A percentile compares a stretch with the other conserved stretches of the same genome.
These are phyloP conservation scores for Helotiales sp. DNA, from an alignment of 2,329 filamentous ascomycete species.

Conservation along the genomic window DNA sequence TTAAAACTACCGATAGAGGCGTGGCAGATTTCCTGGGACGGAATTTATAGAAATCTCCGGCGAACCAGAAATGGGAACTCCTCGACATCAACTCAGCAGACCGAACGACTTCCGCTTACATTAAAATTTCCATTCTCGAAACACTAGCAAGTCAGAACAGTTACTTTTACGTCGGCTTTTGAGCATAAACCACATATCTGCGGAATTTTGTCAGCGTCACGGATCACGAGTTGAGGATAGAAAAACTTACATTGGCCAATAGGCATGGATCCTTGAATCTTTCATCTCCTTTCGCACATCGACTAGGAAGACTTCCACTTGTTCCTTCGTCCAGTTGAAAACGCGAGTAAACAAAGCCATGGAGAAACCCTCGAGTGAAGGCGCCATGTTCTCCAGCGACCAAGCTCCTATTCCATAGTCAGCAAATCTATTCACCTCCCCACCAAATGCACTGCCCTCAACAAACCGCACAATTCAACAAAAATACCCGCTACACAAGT, in stretches of 20 bases:
- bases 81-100: no score
- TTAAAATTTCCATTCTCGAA: no score
- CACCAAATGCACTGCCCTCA: no score
- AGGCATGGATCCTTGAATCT: conserved; percentile 24
- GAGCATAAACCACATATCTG: conserved; percentile 14
- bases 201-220: background rate
- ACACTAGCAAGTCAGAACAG: no score
- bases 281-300: conserved; percentile 24
- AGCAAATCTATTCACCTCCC: no score
- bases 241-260: conserved; percentile 23
- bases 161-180: conserved; percentile 6
- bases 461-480: no score
- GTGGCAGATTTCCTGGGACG: background rate
- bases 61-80: background rate
- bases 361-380: conserved; percentile 26
- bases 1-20: background rate
- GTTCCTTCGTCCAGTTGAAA: conserved; percentile 25
- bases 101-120: no score
- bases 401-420: conserved; percentile 24
- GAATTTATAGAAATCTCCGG: background rate
- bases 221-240: background rate
- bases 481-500: no score
- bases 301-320: conserved; percentile 21
- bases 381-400: conserved; percentile 28
- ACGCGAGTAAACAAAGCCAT: conserved; percentile 33